Conservation (phyloP, 495 filamentous ascomycete species). For the Endocarpon pusillum region DNA sequence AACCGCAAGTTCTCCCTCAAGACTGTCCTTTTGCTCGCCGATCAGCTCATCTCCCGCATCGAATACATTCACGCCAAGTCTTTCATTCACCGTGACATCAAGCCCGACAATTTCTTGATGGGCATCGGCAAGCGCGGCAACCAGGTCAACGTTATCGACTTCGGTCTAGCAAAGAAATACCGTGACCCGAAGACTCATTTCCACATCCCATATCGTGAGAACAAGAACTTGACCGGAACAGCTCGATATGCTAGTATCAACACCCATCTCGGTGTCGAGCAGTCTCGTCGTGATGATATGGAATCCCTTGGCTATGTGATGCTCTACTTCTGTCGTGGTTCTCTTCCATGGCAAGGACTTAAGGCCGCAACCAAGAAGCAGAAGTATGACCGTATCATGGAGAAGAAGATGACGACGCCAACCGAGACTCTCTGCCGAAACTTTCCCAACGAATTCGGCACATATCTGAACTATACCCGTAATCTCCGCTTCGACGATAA, state of each 20-base stretch:
- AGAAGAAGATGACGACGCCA: constrained; percentile 99
- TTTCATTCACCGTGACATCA: constrained; percentile 99
- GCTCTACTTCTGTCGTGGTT: constrained; percentile 99
- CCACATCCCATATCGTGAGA: constrained; percentile 99
- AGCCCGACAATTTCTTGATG: constrained; percentile 99
- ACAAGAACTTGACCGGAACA: constrained; percentile 99
- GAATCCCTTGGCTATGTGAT: constrained; percentile 98
- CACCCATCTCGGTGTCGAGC: constrained; percentile 95
- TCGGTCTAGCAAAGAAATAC: constrained; percentile 99
- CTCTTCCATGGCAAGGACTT: constrained; percentile 96
- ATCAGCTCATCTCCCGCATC: constrained; percentile 97
- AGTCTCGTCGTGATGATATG: constrained; percentile 99
- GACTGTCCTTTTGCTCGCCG: constrained; percentile 94
- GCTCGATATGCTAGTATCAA: constrained; percentile 99
- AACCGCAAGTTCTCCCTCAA: constrained; percentile 99
- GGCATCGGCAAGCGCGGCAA: constrained; percentile 99
- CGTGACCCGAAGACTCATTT: constrained; percentile 99
- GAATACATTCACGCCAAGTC: constrained; percentile 99
- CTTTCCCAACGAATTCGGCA: constrained; percentile 99
- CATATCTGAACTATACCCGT: constrained; percentile 98
- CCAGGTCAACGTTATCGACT: constrained; percentile 99
- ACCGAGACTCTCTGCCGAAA: constrained; percentile 98
- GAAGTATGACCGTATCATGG: constrained; percentile 99
- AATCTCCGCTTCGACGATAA: constrained; percentile 99
- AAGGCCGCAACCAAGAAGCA: constrained; percentile 99